Evolutionary conservation across 768 basidiomycete species (phyloP).

Genomic region (Gymnopilus dilepis): DNA sequence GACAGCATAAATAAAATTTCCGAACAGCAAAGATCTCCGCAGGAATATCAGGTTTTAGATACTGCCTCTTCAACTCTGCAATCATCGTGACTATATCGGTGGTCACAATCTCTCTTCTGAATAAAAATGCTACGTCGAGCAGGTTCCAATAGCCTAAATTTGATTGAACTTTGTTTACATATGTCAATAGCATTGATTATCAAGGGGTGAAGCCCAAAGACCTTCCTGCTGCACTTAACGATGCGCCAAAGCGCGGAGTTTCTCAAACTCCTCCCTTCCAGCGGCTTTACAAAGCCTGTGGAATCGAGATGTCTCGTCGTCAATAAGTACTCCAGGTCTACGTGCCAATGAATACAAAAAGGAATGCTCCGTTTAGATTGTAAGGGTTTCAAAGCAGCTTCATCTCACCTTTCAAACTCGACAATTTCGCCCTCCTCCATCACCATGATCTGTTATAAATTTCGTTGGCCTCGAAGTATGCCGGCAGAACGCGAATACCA

Average conservation of each 20-base stretch:
- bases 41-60: too few species aligned
- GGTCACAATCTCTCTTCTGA: too few species aligned
- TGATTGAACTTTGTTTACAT: too few species aligned
- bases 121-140: too few species aligned
- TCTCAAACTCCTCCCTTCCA: slow-evolving; percentile 20
- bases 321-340: slow-evolving; percentile 17
- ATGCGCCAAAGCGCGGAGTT: neutral
- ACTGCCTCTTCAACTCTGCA: too few species aligned
- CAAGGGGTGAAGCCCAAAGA: neutral
- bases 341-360: neutral
- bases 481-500: neutral
- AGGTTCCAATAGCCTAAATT: too few species aligned
- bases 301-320: slow-evolving; percentile 16
- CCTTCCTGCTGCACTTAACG: neutral
- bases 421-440: slow-evolving; percentile 77
- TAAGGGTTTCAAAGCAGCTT: slow-evolving; percentile 21
- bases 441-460: slow-evolving; percentile 67
- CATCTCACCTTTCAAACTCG: slow-evolving; percentile 64
- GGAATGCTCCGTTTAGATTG: neutral
- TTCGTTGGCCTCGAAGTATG: neutral
- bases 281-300: slow-evolving; percentile 20
- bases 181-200: too few species aligned
- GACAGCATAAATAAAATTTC: neutral
- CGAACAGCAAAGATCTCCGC: too few species aligned
- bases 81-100: too few species aligned